Conservation (phyloP, 352 stramenopile species). For the Globisporangium apiculatum region DNA sequence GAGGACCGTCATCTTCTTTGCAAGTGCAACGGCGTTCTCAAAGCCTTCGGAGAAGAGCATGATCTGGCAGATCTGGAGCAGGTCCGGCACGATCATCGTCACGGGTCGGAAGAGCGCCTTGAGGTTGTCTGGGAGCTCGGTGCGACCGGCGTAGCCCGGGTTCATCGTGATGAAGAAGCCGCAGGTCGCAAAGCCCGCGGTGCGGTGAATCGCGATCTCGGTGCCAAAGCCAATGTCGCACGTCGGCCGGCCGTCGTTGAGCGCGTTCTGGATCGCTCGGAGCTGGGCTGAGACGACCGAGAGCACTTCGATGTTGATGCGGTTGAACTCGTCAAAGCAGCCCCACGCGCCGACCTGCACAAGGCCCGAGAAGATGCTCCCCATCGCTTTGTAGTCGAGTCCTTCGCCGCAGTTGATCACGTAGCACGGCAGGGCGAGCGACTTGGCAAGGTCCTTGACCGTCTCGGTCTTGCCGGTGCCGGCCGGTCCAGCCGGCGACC, state of each 20-base stretch:
- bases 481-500: constrained; percentile 83
- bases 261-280: constrained; percentile 89
- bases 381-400: constrained; percentile 91
- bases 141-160: constrained; percentile 88
- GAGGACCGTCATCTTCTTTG: constrained; percentile 93
- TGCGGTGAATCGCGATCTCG: constrained; percentile 89
- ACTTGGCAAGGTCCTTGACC: constrained; percentile 91
- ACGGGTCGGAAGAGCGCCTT: constrained; percentile 91
- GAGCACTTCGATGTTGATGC: constrained; percentile 84
- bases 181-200: constrained; percentile 89
- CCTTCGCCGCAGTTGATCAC: constrained; percentile 90
- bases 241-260: constrained; percentile 89
- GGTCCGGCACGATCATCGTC: constrained; percentile 91
- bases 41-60: constrained; percentile 94
- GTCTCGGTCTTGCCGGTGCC: constrained; percentile 93
- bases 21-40: constrained; percentile 83
- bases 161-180: constrained; percentile 96
- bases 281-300: constrained; percentile 86
- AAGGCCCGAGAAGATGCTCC: constrained; percentile 83
- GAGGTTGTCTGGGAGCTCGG: constrained; percentile 90
- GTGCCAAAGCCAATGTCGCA: constrained; percentile 90
- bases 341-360: constrained; percentile 86
- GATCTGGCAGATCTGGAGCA: constrained; percentile 92
- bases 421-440: constrained; percentile 88
- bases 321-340: constrained; percentile 87